These are phyloP conservation scores for Galerina marginata DNA, from an alignment of 768 basidiomycete genomes.

Conservation along the genomic window DNA sequence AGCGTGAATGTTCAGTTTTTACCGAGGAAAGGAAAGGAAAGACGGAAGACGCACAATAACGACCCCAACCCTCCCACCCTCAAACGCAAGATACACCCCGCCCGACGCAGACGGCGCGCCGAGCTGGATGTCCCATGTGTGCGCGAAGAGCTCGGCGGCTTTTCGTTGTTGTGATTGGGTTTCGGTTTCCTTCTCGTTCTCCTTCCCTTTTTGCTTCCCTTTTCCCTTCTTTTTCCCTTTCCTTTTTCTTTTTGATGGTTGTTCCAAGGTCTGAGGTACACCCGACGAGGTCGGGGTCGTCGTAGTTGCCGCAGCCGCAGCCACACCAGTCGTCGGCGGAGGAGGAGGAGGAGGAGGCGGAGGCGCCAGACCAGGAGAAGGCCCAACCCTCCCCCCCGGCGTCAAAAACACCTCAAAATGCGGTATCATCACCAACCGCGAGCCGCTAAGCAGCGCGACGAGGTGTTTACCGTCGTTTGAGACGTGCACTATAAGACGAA, in stretches of 20 bases:
- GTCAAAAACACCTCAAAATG: slow-evolving; percentile 42
- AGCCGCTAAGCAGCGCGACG: slow-evolving; percentile 42
- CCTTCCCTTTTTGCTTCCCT: neutral
- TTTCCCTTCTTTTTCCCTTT: neutral
- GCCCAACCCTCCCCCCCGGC: no score
- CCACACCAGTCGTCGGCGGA: no score
- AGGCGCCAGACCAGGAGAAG: no score
- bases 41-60: slow-evolving; percentile 50
- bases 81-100: slow-evolving; percentile 56
- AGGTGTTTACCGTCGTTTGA: slow-evolving; percentile 55
- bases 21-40: slow-evolving; percentile 8
- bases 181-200: neutral
- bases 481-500: slow-evolving; percentile 42
- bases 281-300: no score
- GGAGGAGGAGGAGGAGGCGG: neutral
- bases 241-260: no score
- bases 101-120: slow-evolving; percentile 37
- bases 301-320: no score
- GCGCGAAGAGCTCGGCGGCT: slow-evolving; percentile 32
- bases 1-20: no score
- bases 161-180: neutral
- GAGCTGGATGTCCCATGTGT: slow-evolving; percentile 46
- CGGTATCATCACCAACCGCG: slow-evolving; percentile 47
- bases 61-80: slow-evolving; percentile 46
- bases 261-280: no score